These are phyloP conservation scores for Leishmania arabica DNA, from an alignment of 208 protist species.

Conservation along the genomic window DNA sequence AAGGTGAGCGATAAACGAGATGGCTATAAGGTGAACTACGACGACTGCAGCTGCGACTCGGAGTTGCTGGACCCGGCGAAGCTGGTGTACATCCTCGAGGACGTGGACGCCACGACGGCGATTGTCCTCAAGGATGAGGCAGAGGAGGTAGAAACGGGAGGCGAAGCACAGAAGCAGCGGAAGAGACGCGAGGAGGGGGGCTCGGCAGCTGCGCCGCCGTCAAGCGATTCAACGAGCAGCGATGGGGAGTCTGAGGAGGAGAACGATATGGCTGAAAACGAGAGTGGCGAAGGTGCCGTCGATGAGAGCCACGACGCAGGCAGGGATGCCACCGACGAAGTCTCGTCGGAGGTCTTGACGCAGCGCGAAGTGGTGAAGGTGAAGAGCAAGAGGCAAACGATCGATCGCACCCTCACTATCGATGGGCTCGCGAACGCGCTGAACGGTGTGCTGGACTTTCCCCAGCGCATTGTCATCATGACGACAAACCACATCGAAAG, in stretches of 20 bases:
- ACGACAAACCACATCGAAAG: conserved; percentile 95
- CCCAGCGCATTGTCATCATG: conserved; percentile 92
- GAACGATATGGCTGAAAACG: not conserved
- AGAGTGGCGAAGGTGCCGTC: not conserved
- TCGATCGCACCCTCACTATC: conserved; percentile 37
- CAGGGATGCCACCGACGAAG: not conserved
- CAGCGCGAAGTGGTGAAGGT: conserved; percentile 28
- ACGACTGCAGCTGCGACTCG: not conserved
- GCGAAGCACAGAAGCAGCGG: not conserved
- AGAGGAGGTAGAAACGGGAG: conserved; percentile 2
- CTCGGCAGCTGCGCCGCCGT: not conserved
- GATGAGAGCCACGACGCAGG: not conserved
- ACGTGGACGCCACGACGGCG: conserved; percentile 78
- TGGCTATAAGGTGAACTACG: conserved; percentile 2
- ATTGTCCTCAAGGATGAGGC: conserved; percentile 48
- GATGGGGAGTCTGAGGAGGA: not conserved
- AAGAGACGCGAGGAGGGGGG: not conserved
- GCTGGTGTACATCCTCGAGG: conserved; percentile 88
- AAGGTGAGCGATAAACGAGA: conserved; percentile 39
- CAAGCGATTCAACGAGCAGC: not conserved
- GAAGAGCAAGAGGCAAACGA: conserved; percentile 17
- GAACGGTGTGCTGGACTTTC: conserved; percentile 89
- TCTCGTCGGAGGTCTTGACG: conserved; percentile 2
- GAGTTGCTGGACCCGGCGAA: conserved; percentile 52
- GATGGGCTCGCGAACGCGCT: conserved; percentile 93